Evolutionary conservation across 257 asterid genomes (phyloP), one percentile per base, ranked within the genome.

Genomic region (Ilex aquifolium): DNA sequence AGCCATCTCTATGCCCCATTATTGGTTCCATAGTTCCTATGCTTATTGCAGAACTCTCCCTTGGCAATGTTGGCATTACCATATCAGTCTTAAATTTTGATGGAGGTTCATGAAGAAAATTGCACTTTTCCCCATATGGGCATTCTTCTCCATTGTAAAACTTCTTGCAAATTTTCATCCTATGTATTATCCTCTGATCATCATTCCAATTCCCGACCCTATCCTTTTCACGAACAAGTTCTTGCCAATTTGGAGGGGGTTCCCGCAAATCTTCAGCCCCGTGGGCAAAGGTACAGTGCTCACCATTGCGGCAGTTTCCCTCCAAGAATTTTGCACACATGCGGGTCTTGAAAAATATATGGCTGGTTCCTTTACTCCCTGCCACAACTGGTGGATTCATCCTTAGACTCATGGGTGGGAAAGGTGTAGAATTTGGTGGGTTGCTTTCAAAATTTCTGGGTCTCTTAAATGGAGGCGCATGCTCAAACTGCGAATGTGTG

Each of bases 171-270:
- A 91, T 72, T 68, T 86, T 91, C 90, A 83, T 81, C 81, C 83
- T 77, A 57, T 85, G 90, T 16, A 75, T 74, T 69, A 75, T 62
- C 48, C 83, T 79, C 39, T 76, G 95, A 74, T 91, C 95, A 69
- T 84, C 95, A 15, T 68, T 76, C 83, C 82, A 78, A 9, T 60
- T 0, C 42, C 42, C 42, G 8, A 36, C 86, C 49, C 82, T 81
- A 16, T 86, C 93, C 75, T 71, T 87, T 59, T 85, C 97, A 5
- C 88, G 76, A 10, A 88, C 61, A 31, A 84, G 72, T 0, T 88
- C 96, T 61, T 91, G 95, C 96, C 96, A 88, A 66, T 91, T 82
- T 0, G 87, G 95, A 3, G 98, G 92, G 5, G 95, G 98, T 57
- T 80, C 79, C 0, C 90, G 80, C 68, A 81, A 32, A 63, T 88